phyloP scores from a whole-genome alignment of 768 basidiomycete genomes.

The Holtermannia corniformis region DNA sequence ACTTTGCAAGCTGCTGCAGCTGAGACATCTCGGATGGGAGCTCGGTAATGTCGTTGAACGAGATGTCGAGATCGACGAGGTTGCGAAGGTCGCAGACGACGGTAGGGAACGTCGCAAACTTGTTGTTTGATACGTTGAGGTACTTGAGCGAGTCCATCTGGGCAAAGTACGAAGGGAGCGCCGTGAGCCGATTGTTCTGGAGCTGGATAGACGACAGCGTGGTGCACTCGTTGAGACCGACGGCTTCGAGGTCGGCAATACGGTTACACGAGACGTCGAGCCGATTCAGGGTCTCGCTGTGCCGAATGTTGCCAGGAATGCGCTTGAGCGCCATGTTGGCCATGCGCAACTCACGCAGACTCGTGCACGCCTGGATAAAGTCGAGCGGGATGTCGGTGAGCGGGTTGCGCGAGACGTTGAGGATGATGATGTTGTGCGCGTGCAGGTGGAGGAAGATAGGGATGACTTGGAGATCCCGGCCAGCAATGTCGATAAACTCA shows the following conservation, averaged over 20 bases:
- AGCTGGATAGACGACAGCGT: conserved; percentile 60
- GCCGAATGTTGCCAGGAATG: conserved; percentile 72
- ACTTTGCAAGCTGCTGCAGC: conserved; percentile 57
- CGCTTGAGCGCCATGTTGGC: conserved; percentile 91
- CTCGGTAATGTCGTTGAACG: conserved; percentile 79
- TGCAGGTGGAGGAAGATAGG: conserved; percentile 77
- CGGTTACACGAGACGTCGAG: conserved; percentile 88
- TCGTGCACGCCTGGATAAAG: conserved; percentile 80
- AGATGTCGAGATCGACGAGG: conserved; percentile 81
- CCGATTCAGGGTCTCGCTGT: conserved; percentile 61
- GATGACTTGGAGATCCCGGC: conserved; percentile 70
- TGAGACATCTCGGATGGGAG: conserved; percentile 71
- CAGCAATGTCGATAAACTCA: conserved; percentile 71
- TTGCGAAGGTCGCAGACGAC: conserved; percentile 63
- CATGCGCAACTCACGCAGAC: conserved; percentile 72
- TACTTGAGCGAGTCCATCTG: conserved; percentile 59
- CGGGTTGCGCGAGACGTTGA: conserved; percentile 86
- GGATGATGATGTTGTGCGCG: conserved; percentile 69
- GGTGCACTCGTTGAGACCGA: conserved; percentile 65
- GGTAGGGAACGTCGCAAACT: conserved; percentile 63
- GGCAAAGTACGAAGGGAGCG: conserved; percentile 75
- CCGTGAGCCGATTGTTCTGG: conserved; percentile 86
- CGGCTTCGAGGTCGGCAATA: conserved; percentile 78
- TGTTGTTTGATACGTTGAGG: conserved; percentile 94
- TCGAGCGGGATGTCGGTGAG: conserved; percentile 94